Evolutionary conservation across 1,284 basidiomycete species (phyloP), one percentile per base, ranked within the genome.

Genomic region (Dichomitus squalens): DNA sequence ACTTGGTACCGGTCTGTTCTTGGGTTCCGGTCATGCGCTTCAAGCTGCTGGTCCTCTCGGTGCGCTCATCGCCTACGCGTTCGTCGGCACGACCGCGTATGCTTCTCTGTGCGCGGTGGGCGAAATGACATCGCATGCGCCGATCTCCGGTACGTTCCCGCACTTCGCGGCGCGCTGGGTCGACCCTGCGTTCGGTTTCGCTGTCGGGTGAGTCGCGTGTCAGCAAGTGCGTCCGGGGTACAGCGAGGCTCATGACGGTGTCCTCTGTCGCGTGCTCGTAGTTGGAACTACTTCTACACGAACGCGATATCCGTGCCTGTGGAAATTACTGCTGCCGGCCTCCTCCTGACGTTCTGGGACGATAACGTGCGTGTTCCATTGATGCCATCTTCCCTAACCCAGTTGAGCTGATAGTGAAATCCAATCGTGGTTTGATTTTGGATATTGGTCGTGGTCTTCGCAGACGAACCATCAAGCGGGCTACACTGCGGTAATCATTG

Each of bases 261-360:
- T 31, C 11, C 5, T 31, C n/a, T n/a, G n/a, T n/a, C 31, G 31
- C 12, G 31, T 12, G 31, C 11, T 31, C 34, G 16, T 39, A 70
- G 70, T 11, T 71, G 71, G 74, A 79, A 78, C 54, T 79, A 79
- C 66, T 79, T 77, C 59, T 79, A 82, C 67, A 79, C 81, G 47
- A 82, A 83, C 65, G 68, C 77, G 76, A 84, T 88, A 54, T 81
- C 85, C 14, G 77, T 85, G 11, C 88, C 92, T 7, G 84, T 87
- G 33, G 93, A 95, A 72, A 79, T 95, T 54, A 86, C 86, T 1
- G 91, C 92, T 1, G 87, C 90, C 7, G 79, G 83, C 34, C 83
- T 93, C 52, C 73, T 95, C 40, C 75, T 93, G 58, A 80, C 83
- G 1, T 94, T 87, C 75, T 95, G 93, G 92, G 89, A 92, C 70